These are phyloP conservation scores for Pseudogymnoascus sp. DNA, from an alignment of 2,329 filamentous ascomycete genomes.

Conservation along the genomic window DNA sequence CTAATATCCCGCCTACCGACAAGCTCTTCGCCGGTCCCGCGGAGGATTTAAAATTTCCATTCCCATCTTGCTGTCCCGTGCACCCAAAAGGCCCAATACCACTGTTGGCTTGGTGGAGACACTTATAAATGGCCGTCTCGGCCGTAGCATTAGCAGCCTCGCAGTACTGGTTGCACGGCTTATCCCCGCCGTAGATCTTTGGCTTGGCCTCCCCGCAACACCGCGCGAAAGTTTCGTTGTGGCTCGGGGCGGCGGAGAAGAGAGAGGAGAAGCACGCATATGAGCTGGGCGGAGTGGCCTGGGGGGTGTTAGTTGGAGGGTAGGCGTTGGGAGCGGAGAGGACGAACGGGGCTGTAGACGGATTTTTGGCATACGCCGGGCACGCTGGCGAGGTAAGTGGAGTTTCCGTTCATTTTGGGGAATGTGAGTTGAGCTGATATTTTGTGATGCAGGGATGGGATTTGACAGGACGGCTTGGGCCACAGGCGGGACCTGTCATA, in stretches of 20 bases:
- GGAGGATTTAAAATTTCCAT: neutral
- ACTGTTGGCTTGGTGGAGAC: neutral
- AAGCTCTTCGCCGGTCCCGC: neutral
- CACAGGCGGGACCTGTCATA: neutral
- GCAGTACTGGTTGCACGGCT: neutral
- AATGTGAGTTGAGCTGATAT: neutral
- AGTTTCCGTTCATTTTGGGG: neutral
- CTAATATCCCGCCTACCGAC: neutral
- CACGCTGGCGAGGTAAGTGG: neutral
- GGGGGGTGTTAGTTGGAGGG: neutral
- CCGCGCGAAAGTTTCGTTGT: neutral
- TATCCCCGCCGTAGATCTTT: neutral
- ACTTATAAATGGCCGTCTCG: neutral
- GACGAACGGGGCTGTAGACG: neutral
- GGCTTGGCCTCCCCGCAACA: neutral
- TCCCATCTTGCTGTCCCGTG: neutral
- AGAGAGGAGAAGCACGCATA: neutral
- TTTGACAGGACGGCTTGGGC: neutral
- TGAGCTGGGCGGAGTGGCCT: neutral
- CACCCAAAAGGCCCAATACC: neutral
- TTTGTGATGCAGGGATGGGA: neutral
- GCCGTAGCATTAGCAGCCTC: neutral
- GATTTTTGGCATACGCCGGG: neutral
- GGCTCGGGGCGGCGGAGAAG: neutral
- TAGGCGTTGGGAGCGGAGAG: neutral